These are phyloP conservation scores for Aspergillus chevalieri DNA, from an alignment of 2,329 filamentous ascomycete genomes.

Conservation along the genomic window DNA sequence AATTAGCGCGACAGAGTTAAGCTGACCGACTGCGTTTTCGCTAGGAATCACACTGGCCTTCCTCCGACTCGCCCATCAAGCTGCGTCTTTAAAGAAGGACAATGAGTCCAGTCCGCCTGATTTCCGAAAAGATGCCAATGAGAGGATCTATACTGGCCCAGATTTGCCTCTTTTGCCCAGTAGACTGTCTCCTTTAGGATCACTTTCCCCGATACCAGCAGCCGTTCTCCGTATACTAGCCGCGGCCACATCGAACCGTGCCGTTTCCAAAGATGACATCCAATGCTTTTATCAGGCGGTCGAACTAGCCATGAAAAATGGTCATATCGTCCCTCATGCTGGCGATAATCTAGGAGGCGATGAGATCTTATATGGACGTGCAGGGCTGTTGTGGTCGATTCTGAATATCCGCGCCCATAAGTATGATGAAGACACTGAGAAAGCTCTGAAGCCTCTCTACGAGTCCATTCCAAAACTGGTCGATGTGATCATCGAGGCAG, in stretches of 20 bases:
- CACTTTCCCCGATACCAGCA: conserved; percentile 23
- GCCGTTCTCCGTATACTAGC: conserved; percentile 14
- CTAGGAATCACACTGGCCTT: conserved; percentile 33
- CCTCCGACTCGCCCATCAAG: conserved; percentile 33
- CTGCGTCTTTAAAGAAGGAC: conserved; percentile 15
- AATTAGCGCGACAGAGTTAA: background rate
- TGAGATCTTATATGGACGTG: conserved; percentile 35
- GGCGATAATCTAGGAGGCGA: conserved; percentile 29
- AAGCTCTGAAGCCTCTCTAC: conserved; percentile 19
- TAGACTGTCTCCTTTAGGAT: conserved; percentile 30
- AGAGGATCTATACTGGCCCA: conserved; percentile 22
- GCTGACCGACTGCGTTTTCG: background rate
- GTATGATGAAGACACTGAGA: conserved; percentile 15
- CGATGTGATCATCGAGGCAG: conserved; percentile 27
- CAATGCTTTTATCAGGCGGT: conserved; percentile 22
- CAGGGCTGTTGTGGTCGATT: conserved; percentile 32
- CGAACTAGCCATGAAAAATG: conserved; percentile 24
- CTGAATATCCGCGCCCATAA: conserved; percentile 27
- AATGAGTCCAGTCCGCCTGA: conserved; percentile 9
- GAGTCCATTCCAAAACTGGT: conserved; percentile 25
- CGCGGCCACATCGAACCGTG: conserved; percentile 12
- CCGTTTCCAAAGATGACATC: conserved; percentile 23
- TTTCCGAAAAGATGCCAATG: conserved; percentile 21
- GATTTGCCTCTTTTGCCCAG: conserved; percentile 21
- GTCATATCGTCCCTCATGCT: conserved; percentile 18